A percentile compares a stretch with the other conserved stretches of the same genome.
These are phyloP conservation scores for Elasticomyces elasticus DNA, from an alignment of 495 filamentous ascomycete genomes.

Conservation along the genomic window DNA sequence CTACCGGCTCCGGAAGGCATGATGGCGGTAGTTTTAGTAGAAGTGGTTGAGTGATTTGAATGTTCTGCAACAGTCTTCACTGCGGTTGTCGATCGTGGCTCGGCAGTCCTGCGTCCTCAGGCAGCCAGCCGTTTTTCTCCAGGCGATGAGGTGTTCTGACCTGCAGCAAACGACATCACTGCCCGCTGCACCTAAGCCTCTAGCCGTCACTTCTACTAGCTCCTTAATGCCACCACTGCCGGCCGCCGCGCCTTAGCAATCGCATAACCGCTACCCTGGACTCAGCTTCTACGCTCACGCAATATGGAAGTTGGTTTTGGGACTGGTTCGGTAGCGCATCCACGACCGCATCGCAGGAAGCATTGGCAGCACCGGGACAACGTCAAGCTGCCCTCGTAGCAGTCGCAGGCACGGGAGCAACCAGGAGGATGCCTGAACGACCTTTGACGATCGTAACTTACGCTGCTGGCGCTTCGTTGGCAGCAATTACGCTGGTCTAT, in stretches of 20 bases:
- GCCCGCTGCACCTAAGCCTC: background rate
- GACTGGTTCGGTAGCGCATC: background rate
- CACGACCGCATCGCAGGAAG: background rate
- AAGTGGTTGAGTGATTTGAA: background rate
- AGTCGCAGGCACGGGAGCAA: conserved; percentile 5
- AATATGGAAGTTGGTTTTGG: conserved; percentile 9
- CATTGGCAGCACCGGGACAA: background rate
- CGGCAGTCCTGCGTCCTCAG: background rate
- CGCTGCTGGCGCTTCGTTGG: conserved; percentile 88
- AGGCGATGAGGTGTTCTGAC: no score
- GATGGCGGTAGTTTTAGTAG: background rate
- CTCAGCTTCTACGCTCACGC: background rate
- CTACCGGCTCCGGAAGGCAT: conserved; percentile 6
- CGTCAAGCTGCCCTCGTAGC: conserved; percentile 14
- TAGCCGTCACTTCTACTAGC: background rate
- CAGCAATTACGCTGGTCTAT: conserved; percentile 91
- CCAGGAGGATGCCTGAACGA: conserved; percentile 65
- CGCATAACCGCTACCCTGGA: background rate
- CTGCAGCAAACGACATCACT: no score
- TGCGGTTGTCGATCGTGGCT: background rate
- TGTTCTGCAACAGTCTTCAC: background rate
- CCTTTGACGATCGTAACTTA: conserved; percentile 80
- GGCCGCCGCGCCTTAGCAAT: background rate
- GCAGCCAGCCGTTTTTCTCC: background rate
- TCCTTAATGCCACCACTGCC: background rate